A percentile compares a stretch with the other conserved stretches of the same genome.
These are phyloP conservation scores for Botryotinia narcissicola DNA, from an alignment of 2,329 filamentous ascomycete genomes.

Conservation along the genomic window DNA sequence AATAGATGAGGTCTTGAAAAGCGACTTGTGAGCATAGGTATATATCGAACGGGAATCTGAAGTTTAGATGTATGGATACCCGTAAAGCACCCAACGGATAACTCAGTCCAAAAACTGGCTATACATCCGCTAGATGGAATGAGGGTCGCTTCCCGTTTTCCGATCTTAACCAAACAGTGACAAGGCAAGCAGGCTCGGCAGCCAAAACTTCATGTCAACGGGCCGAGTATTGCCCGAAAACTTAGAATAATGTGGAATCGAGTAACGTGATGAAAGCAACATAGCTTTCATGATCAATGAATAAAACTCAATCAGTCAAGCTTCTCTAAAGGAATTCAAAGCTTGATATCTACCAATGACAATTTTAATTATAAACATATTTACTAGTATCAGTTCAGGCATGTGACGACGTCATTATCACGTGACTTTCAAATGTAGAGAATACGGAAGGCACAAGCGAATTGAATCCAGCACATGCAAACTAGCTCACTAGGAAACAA, in stretches of 20 bases:
- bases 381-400: background rate
- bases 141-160: background rate
- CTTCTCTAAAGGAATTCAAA: background rate
- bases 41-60: background rate
- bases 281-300: background rate
- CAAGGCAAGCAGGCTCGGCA: background rate
- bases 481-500: background rate
- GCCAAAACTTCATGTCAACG: background rate
- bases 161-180: background rate
- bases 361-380: background rate
- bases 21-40: background rate
- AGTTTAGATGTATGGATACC: background rate
- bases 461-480: background rate
- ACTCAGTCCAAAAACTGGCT: background rate
- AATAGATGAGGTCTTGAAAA: background rate
- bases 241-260: background rate
- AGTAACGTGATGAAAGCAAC: background rate
- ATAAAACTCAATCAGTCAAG: background rate
- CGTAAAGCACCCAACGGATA: background rate
- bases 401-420: background rate
- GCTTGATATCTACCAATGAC: background rate
- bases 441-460: constrained; percentile 9
- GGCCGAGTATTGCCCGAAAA: background rate
- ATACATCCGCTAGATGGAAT: background rate
- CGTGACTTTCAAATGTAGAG: background rate